phyloP scores from a whole-genome alignment of 257 asterid genomes.

The Paraleonurus japonicus region DNA sequence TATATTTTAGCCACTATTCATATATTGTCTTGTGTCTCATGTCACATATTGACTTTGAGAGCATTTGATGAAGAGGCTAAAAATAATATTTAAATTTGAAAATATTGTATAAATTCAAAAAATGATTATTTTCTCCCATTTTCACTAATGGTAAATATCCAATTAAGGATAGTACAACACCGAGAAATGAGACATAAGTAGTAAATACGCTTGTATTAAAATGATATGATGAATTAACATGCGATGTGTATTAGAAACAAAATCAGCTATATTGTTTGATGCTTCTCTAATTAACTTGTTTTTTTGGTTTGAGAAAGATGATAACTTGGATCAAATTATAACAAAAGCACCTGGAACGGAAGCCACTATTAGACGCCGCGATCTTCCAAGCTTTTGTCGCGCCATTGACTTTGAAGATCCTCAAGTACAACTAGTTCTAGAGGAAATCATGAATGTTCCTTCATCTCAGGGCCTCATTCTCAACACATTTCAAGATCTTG shows the following conservation, averaged over 20 bases:
- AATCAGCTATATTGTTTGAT: background rate
- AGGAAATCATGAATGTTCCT: slow-evolving; percentile 32
- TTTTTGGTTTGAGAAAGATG: slow-evolving; percentile 30
- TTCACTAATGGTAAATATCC: no score
- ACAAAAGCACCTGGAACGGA: slow-evolving; percentile 50
- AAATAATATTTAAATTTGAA: no score
- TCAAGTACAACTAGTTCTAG: slow-evolving; percentile 23
- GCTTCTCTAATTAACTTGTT: background rate
- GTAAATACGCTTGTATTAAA: no score
- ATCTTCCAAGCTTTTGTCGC: slow-evolving; percentile 64
- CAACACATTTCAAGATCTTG: slow-evolving; percentile 61
- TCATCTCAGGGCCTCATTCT: slow-evolving; percentile 49
- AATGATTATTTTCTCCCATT: no score
- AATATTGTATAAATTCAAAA: no score
- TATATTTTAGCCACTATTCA: no score
- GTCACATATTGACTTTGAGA: no score
- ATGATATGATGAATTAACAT: background rate
- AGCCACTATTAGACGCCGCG: slow-evolving; percentile 61
- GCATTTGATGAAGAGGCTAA: no score
- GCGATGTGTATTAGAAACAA: no score
- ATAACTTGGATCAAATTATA: slow-evolving; percentile 43
- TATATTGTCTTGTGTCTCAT: no score
- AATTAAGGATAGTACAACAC: no score
- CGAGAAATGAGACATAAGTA: no score
- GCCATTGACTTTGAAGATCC: slow-evolving; percentile 24